Evolutionary conservation across 495 filamentous ascomycete species (phyloP), one percentile per base, ranked within the genome.

Genomic region (Aspergillus ostianus): DNA sequence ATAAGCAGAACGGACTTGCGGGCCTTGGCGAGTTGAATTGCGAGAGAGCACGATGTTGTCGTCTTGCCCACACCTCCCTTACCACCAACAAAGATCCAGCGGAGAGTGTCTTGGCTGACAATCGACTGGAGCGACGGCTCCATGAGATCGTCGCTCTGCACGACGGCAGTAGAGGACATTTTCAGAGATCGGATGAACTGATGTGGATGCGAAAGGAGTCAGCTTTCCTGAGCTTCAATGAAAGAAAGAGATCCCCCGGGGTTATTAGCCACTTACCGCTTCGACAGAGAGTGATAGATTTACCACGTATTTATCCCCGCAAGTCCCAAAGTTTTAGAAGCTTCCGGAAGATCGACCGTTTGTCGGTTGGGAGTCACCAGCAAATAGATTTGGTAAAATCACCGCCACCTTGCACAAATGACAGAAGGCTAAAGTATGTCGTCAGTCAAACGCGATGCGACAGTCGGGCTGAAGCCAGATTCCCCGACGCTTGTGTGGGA

Each of bases 51-150:
- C 2, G 93, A 97, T 0, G 95, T 98, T 17, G 95, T 99, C 13
- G 94, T 99, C 81, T 99, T 99, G 68, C 94, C 94, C n/a, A 99
- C 94, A 67, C 94, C 94, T 64, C 94, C 94, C 82, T 99, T 99
- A 56, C 94, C 94, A 67, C 94, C 94, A 51, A 98, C 95, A 68
- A 99, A 99, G 73, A 99, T 96, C 95, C 95, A 99, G 62, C 94
- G 92, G 52, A 99, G 87, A 19, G 91, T 87, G 67, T 89, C 90
- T 72, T 99, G 94, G 78, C 92, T 90, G 67, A 98, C 82, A 67
- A 99, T 91, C 48, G 90, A 89, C 82, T 97, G 90, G 70, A 99
- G 90, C 44, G 91, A 91, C 18, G 95, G 91, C 80, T 95, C 92
- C 76, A 98, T 83, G 65, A 89, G 86, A 58, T 90, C 86, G 70